Evolutionary conservation across 2,329 filamentous ascomycete genomes (phyloP), one percentile per base, ranked within the genome.

Genomic region (Aspergillus melleus): DNA sequence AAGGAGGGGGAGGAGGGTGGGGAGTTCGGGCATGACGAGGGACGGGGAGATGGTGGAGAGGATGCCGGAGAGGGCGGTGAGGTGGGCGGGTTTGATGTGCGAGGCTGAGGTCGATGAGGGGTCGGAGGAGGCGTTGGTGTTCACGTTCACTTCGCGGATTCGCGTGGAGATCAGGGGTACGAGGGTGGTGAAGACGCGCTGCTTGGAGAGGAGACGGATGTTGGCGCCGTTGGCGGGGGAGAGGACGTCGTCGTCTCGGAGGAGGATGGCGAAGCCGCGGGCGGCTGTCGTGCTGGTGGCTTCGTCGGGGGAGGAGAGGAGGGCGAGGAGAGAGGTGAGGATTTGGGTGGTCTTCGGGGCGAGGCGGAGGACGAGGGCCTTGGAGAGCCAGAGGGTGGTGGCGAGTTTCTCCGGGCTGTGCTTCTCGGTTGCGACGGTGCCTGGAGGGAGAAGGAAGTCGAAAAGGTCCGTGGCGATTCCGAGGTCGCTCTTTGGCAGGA

Each of bases 41-140:
- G 81, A 75, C 36, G 86, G 85, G 0, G 86, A 82, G 49, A 88
- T 81, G 69, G 83, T 84, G 53, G 81, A 79, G 46, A 90, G 77
- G 14, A 89, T 81, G 1, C 86, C 86, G 4, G 85, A 84, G 3
- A 90, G 78, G 4, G 87, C 87, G 36, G 87, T 81, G 24, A 90
- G 81, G 66, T 88, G 86, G 62, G 87, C 85, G 51, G 82, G 79
- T 72, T 88, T 89, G 20, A 78, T 58, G 68, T 74, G 66, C n/a
- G 61, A 60, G 9, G 59, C 52, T 49, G 59, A 9, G 6, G 70
- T 54, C n/a, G 69, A 60, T 14, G 72, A 68, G 47, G 58, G 24
- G 29, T 58, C 8, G 6, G 72, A 54, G 6, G 70, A 59, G 30
- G 74, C 72, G 8, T 80, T 72, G 6, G 60, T 52, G 16, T 68